These are phyloP conservation scores for Pichia kluyveri DNA, from an alignment of 805 yeast species.

Conservation along the genomic window DNA sequence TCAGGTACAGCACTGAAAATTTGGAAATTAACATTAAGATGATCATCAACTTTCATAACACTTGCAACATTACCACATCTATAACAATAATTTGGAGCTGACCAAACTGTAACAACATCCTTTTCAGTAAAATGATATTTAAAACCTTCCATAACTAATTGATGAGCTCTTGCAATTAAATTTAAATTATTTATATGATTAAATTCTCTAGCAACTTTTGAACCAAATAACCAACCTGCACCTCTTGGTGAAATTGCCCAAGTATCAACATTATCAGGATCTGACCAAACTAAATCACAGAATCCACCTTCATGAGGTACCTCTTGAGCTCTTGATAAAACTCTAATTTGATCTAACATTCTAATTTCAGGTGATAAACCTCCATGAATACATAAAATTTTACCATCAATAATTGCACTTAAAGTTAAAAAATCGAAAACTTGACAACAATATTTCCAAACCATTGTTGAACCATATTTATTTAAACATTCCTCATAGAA, in stretches of 20 bases:
- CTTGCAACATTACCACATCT: constrained; percentile 98
- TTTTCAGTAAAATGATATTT: constrained; percentile 93
- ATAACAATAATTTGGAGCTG: constrained; percentile 95
- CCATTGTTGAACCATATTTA: constrained; percentile 89
- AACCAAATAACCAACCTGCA: constrained; percentile 97
- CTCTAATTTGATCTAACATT: constrained; percentile 94
- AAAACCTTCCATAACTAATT: constrained; percentile 97
- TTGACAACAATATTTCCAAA: constrained; percentile 95
- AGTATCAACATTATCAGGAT: constrained; percentile 94
- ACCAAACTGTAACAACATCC: constrained; percentile 97
- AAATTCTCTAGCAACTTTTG: constrained; percentile 89
- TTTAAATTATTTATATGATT: constrained; percentile 87
- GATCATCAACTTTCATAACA: constrained; percentile 92
- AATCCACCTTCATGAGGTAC: constrained; percentile 99
- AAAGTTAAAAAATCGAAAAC: constrained; percentile 89
- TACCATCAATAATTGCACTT: constrained; percentile 94
- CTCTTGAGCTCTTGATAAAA: constrained; percentile 90
- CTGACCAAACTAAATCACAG: constrained; percentile 96
- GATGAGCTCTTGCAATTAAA: constrained; percentile 93
- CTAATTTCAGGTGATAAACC: constrained; percentile 95
- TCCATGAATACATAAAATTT: constrained; percentile 92
- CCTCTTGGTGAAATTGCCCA: constrained; percentile 99
- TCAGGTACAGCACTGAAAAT: constrained; percentile 95
- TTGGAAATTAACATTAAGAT: constrained; percentile 79
- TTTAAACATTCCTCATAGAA: constrained; percentile 93